Evolutionary conservation across 768 basidiomycete species (phyloP), one percentile per base, ranked within the genome.

Genomic region (Pholiota molesta): DNA sequence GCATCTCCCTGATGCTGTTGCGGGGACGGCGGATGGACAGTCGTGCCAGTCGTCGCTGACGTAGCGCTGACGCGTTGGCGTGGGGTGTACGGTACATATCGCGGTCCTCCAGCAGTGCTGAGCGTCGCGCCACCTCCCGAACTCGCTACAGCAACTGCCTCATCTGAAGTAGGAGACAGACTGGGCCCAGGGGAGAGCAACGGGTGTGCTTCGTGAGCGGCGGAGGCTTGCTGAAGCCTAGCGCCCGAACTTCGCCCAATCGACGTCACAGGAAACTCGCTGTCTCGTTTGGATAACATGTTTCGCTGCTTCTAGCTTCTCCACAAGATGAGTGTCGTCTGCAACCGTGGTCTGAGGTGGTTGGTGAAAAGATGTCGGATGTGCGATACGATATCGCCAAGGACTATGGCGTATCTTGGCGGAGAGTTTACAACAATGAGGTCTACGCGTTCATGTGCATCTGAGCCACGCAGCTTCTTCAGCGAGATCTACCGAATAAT

Each of bases 71-170:
- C 74, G 47, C 89, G 85, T 45, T 92, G 91, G 23, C 88, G 76
- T 0, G 92, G 91, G 0, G 90, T 93, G 66, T 94, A 93, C 1
- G 91, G 87, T 1, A 89, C 83, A 75, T 93, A 94, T 63, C 82
- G 81, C 11, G 85, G 78, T 3, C 64, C 67, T 13, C 64, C 71
- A 57, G 63, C 72, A 47, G 64, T 57, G 57, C 52, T 64, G 37
- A 62, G 61, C 26, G 59, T 59, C 5, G 65, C 60, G 6, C 59
- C 63, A 16, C 29, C 53, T 5, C 57, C 62, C 26, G 64, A 56
- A 21, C 44, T 53, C 1, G 62, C 23, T 44, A 57, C 65, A 23
- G 58, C 28, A 39, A 49, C 55, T 40, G 68, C 68, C 60, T 70
- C 71, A 57, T 73, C 76, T 5, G 70, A 61, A 2, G 31, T 31